Percentiles rank a stretch among this genome's conserved stretches.
These are phyloP conservation scores for Ambrosia hybrid DNA, from an alignment of 140 eudicot genomes.

Conservation along the genomic window DNA sequence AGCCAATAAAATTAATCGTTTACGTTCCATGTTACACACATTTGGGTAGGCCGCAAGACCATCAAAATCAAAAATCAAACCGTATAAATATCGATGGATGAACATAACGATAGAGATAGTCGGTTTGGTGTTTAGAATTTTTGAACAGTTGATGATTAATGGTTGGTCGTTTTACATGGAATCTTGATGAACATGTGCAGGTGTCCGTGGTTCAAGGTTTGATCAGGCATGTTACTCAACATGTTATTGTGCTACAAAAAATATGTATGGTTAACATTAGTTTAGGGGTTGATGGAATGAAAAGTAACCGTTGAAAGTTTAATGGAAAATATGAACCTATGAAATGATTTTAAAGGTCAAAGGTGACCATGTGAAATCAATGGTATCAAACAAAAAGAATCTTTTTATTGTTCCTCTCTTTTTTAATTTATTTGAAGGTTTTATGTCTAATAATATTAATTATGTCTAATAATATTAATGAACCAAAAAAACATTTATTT, in stretches of 20 bases:
- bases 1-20: no score
- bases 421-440: no score
- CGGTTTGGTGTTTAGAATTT: neutral
- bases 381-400: neutral
- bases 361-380: neutral
- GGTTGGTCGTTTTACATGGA: constrained; percentile 1
- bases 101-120: neutral
- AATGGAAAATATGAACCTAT: neutral
- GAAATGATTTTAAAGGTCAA: neutral
- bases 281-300: neutral
- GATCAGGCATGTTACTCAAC: neutral
- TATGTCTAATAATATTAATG: no score
- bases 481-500: no score
- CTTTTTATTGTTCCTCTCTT: no score
- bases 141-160: neutral
- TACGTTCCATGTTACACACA: no score
- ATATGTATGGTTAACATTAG: neutral
- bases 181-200: constrained; percentile 6
- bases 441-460: no score
- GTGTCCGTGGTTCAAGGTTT: constrained; percentile 13
- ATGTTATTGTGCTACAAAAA: neutral
- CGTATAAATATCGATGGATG: no score
- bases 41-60: no score
- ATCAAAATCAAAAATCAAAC: no score
- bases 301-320: neutral